These are phyloP conservation scores for Colletotrichum tamarilloi DNA, from an alignment of 2,329 filamentous ascomycete species.

Conservation along the genomic window DNA sequence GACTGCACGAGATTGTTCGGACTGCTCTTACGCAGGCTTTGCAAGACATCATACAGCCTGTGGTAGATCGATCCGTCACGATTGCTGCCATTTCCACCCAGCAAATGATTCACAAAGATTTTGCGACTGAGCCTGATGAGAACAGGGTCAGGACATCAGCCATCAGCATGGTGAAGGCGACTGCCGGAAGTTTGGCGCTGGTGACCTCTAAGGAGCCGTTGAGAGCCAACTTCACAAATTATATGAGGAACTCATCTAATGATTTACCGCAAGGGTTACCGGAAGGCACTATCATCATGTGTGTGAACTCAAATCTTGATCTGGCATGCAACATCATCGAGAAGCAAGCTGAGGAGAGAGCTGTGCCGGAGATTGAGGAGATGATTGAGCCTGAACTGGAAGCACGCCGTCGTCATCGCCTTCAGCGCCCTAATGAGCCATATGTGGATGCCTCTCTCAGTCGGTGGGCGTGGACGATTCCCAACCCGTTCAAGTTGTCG, in stretches of 20 bases:
- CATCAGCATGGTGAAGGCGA: constrained; percentile 93
- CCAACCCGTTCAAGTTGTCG: constrained; percentile 90
- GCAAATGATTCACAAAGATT: constrained; percentile 96
- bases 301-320: constrained; percentile 97
- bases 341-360: constrained; percentile 93
- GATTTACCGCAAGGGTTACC: constrained; percentile 85
- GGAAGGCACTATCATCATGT: constrained; percentile 97
- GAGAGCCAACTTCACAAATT: constrained; percentile 96
- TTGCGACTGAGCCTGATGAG: constrained; percentile 91
- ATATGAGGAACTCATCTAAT: constrained; percentile 79
- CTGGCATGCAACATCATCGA: constrained; percentile 94
- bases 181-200: constrained; percentile 91
- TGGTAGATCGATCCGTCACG: constrained; percentile 96
- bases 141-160: constrained; percentile 87
- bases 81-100: constrained; percentile 97
- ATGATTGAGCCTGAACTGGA: constrained; percentile 87
- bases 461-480: constrained; percentile 93
- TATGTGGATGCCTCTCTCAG: constrained; percentile 87
- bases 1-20: constrained; percentile 81
- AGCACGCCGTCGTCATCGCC: constrained; percentile 78
- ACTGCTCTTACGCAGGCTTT: constrained; percentile 89
- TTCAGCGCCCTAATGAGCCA: constrained; percentile 81
- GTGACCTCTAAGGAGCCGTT: constrained; percentile 99
- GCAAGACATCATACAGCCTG: constrained; percentile 95
- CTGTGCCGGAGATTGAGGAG: constrained; percentile 93